Evolutionary conservation across 75 land plant species (phyloP).

Genomic region (Pinus taeda): DNA sequence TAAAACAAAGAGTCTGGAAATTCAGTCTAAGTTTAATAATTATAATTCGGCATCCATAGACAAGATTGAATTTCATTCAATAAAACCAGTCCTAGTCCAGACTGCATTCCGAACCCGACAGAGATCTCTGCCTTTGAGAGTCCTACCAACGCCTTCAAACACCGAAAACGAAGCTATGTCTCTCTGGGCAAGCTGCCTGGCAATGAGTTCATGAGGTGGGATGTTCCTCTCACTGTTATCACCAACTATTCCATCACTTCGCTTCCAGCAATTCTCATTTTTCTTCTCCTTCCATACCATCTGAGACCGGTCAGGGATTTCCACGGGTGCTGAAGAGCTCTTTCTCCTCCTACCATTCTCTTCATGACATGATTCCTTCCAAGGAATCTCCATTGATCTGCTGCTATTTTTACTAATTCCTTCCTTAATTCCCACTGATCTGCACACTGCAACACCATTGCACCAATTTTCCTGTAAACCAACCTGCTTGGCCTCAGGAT

Average conservation of each 20-base stretch:
- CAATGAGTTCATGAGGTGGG: constrained; percentile 67
- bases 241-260: constrained; percentile 7
- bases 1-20: neutral
- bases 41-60: neutral
- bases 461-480: neutral
- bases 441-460: neutral
- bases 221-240: constrained; percentile 39
- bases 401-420: neutral
- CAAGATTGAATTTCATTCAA: constrained; percentile 26
- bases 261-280: constrained; percentile 16
- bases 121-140: constrained; percentile 83
- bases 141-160: constrained; percentile 75
- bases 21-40: neutral
- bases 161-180: constrained; percentile 53
- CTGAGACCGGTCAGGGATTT: constrained; percentile 71
- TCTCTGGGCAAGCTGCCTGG: constrained; percentile 32
- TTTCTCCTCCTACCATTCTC: neutral
- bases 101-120: constrained; percentile 80
- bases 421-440: neutral
- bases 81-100: constrained; percentile 75
- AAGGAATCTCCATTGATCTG: neutral
- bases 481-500: neutral
- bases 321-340: constrained; percentile 74
- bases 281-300: constrained; percentile 23
- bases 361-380: neutral